These are phyloP conservation scores for Euphorbia corollata DNA, from an alignment of 441 rosid species.

Conservation along the genomic window DNA sequence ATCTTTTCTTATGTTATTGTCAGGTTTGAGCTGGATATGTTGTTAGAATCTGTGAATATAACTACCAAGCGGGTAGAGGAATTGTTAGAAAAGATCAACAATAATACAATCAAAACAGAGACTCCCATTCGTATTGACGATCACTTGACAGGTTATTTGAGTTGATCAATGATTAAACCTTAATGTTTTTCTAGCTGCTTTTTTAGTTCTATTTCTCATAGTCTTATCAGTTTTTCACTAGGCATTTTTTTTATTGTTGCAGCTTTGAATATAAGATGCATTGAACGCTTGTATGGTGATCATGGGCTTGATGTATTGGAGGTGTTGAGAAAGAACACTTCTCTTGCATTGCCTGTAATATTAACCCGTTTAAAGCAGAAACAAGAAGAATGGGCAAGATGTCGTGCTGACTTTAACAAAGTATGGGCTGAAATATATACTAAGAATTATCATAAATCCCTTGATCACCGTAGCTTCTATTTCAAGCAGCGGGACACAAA, in stretches of 20 bases:
- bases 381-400: constrained; percentile 94
- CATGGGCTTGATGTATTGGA: constrained; percentile 98
- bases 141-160: constrained; percentile 65
- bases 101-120: constrained; percentile 50
- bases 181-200: background rate
- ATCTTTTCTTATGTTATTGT: constrained; percentile 20
- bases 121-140: constrained; percentile 62
- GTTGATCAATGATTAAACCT: constrained; percentile 5
- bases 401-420: constrained; percentile 91
- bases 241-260: constrained; percentile 25
- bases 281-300: constrained; percentile 91
- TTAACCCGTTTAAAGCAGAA: constrained; percentile 94
- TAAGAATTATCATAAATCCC: constrained; percentile 92
- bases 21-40: constrained; percentile 99
- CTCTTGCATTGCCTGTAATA: constrained; percentile 87
- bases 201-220: constrained; percentile 1
- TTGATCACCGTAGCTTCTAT: constrained; percentile 96
- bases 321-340: constrained; percentile 67
- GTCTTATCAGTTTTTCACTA: constrained; percentile 7
- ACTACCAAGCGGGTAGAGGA: constrained; percentile 91
- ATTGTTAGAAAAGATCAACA: constrained; percentile 63
- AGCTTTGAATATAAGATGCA: constrained; percentile 87
- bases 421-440: constrained; percentile 97
- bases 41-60: constrained; percentile 83
- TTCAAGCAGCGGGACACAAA: constrained; percentile 95